Evolutionary conservation across 2,329 filamentous ascomycete species (phyloP).

Genomic region (Trichoderma arundinaceum): DNA sequence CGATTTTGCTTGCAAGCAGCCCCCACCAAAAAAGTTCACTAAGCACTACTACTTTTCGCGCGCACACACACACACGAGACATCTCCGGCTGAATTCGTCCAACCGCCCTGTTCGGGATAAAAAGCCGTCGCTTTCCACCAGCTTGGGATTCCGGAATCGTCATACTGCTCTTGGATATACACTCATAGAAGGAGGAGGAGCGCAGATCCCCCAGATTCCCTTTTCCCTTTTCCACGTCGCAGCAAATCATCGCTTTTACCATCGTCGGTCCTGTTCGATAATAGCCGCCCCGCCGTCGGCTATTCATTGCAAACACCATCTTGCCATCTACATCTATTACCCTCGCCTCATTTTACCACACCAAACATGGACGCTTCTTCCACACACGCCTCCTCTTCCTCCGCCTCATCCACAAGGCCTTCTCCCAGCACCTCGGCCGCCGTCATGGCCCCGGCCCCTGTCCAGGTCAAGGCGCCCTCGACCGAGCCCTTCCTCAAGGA

Average conservation of each 20-base stretch:
- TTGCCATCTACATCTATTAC: neutral
- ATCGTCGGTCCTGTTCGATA: neutral
- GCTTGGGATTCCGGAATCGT: neutral
- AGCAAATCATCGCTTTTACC: no score
- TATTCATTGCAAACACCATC: neutral
- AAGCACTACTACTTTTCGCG: neutral
- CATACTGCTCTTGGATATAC: neutral
- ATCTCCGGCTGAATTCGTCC: slow-evolving; percentile 19
- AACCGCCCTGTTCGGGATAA: slow-evolving; percentile 4
- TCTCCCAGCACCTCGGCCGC: slow-evolving; percentile 21
- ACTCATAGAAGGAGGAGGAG: neutral
- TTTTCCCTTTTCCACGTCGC: no score
- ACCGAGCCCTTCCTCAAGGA: slow-evolving; percentile 73
- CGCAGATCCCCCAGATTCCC: slow-evolving; percentile 3
- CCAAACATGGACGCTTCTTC: slow-evolving; percentile 25
- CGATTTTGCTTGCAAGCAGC: slow-evolving; percentile 7
- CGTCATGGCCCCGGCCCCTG: slow-evolving; percentile 33
- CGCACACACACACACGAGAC: neutral
- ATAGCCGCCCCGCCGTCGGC: neutral
- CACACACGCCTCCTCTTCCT: neutral
- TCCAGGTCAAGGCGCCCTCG: slow-evolving; percentile 46
- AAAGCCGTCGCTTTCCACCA: slow-evolving; percentile 11
- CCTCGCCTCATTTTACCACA: neutral
- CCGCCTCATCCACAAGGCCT: slow-evolving; percentile 19
- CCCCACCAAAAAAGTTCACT: neutral